phyloP scores from a whole-genome alignment of 2,329 filamentous ascomycete species.

The Sporothrix mexicana region DNA sequence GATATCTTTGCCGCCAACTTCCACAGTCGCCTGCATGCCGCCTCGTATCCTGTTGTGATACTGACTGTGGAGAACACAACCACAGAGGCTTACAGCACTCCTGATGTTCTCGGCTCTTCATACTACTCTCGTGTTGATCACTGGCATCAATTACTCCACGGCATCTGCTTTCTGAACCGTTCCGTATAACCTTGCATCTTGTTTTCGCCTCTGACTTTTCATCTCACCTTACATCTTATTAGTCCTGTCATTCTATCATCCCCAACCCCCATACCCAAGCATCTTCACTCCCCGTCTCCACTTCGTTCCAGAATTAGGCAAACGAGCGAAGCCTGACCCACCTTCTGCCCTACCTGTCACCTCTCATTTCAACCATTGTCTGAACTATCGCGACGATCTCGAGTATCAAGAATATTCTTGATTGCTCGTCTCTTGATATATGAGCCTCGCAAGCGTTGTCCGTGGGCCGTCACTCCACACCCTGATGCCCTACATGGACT shows the following conservation, averaged over 20 bases:
- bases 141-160: too few relatives aligned
- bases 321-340: neutral
- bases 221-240: neutral
- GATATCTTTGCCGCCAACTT: neutral
- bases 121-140: too few relatives aligned
- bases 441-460: neutral
- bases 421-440: neutral
- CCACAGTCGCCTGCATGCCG: neutral
- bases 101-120: neutral
- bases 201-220: neutral
- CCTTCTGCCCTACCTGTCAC: neutral
- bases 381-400: too few relatives aligned
- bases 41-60: neutral
- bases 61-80: neutral
- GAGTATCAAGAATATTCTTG: too few relatives aligned
- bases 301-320: neutral
- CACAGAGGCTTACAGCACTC: neutral
- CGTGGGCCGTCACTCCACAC: neutral
- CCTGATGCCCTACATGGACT: slow-evolving; percentile 43
- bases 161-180: too few relatives aligned
- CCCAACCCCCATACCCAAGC: too few relatives aligned
- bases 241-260: neutral
- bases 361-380: neutral
- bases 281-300: neutral
- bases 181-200: neutral